Evolutionary conservation across 768 basidiomycete species (phyloP), one percentile per base, ranked within the genome.

Genomic region (Coprinellus micaceus): DNA sequence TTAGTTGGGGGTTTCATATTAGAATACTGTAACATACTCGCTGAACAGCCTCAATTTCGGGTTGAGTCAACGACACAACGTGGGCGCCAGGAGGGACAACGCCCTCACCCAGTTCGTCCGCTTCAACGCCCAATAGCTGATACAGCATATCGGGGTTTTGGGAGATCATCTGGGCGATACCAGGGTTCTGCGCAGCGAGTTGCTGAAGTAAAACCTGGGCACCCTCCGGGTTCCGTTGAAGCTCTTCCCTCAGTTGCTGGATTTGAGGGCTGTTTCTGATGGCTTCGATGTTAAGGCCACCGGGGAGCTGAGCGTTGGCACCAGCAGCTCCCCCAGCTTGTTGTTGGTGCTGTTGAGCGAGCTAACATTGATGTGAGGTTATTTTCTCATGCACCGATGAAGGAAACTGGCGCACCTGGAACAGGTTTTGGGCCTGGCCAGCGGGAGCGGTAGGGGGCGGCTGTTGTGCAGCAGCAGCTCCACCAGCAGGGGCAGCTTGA

Each of bases 21-120:
- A 26, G 25, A 3, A 24, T 15, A 39, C 56, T 53, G 54, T 28
- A 10, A 76, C 91, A 70, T 69, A 98, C 92, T 65, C 97, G 80
- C 69, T 87, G 80, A 58, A 99, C 96, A 7, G 95, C 93, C 53
- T 83, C 92, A 55, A 81, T 77, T 71, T 99, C 97, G 58, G 97
- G 93, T 37, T 80, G 77, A 5, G 95, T 95, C 39, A 99, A 81
- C 56, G 83, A 82, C 59, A 98, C 74, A 1, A 87, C 79, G 39
- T 85, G 81, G 1, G 82, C 74, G 50, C 82, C 84, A 3, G 82
- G 80, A 3, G 74, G 76, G 12, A 75, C 22, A 1, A 57, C 70
- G 3, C 67, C 81, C 24, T 74, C 77, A 7, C 73, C 77, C 2
- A 67, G 74, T 4, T 74, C 72, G 19, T 66, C 70, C 30, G 73